Evolutionary conservation across 163 green algal species (phyloP), one percentile per base, ranked within the genome.

Genomic region (Scenedesmus sp.): DNA sequence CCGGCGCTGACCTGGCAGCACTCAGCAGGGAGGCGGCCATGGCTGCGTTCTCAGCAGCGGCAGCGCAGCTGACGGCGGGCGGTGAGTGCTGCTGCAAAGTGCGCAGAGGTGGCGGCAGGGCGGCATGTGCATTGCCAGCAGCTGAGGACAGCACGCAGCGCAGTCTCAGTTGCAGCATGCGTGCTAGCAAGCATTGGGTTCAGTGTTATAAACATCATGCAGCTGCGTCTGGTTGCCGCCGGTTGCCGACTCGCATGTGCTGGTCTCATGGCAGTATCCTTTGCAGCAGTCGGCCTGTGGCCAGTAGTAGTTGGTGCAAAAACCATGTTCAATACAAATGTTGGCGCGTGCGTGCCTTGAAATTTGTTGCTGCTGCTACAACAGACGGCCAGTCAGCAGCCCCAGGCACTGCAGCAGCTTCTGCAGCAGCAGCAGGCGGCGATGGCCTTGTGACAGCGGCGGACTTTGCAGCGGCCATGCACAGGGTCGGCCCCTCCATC

Each of bases 11-110:
- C 92, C 93, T 99, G 89, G 94, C 95, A 16, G 96, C 97, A 0
- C 91, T 99, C 33, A 97, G 95, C 79, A 92, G 96, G n/a, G 97
- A 99, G 88, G 97, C 98, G 0, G 96, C 97, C 6, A 96, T 99
- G 95, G 43, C 81, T 16, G 95, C 96, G 3, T 85, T 99, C 18
- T 81, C 81, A 79, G 37, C 56, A 53, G 89, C 89, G n/a, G 81
- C 87, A 80, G 83, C 88, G 6, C 35, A 86, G 35, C 26, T 61
- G 7, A 40, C 81, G n/a, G 49, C 65, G 7, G 6, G 30, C 65
- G 65, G 65, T 76, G 65, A 76, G 65, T 76, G 61, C n/a, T n/a
- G n/a, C n/a, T n/a, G n/a, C n/a, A 6, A 33, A 22, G 51, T 22
- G 51, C 5, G 12, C 51, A 18, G 12, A 22, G 51, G 51, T 13